Evolutionary conservation across 1,284 basidiomycete species (phyloP).

Genomic region (Xerocomus cyaneibrunnescens): DNA sequence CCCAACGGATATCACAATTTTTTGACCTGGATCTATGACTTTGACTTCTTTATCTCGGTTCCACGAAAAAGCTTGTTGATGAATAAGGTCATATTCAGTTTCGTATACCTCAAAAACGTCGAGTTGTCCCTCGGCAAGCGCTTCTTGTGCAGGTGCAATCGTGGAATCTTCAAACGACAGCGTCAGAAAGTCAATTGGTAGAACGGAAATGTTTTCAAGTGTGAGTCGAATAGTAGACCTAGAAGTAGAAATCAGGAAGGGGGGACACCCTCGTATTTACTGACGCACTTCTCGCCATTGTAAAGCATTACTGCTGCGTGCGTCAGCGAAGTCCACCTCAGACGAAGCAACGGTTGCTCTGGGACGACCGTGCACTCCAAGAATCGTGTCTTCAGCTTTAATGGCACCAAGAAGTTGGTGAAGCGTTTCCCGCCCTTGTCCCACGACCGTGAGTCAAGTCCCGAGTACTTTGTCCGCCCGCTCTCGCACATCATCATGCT

Average conservation of each 20-base stretch:
- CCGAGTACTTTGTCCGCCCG: conserved; percentile 68
- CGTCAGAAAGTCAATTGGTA: conserved; percentile 84
- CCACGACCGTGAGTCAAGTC: conserved; percentile 66
- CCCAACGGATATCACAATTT: conserved; percentile 63
- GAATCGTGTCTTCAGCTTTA: conserved; percentile 46
- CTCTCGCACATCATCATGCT: conserved; percentile 61
- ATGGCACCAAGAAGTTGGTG: conserved; percentile 24
- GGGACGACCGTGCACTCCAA: conserved; percentile 79
- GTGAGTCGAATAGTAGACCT: conserved; percentile 83
- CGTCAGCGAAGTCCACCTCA: conserved; percentile 83
- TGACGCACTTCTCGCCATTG: conserved; percentile 81
- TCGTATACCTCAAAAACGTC: conserved; percentile 88
- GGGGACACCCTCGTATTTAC: neutral
- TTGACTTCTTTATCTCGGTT: conserved; percentile 51
- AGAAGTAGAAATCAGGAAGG: conserved; percentile 10
- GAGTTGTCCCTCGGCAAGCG: conserved; percentile 77
- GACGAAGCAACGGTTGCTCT: conserved; percentile 82
- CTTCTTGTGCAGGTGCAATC: conserved; percentile 69
- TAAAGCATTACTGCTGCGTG: conserved; percentile 93
- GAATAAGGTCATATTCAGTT: conserved; percentile 79
- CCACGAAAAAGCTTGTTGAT: conserved; percentile 84
- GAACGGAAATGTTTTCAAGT: conserved; percentile 81
- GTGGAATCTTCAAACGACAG: conserved; percentile 90
- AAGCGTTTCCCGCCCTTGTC: conserved; percentile 43
- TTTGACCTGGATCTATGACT: conserved; percentile 69